phyloP scores from a whole-genome alignment of 2,329 filamentous ascomycete genomes.

The Harringtonia lauricola region DNA sequence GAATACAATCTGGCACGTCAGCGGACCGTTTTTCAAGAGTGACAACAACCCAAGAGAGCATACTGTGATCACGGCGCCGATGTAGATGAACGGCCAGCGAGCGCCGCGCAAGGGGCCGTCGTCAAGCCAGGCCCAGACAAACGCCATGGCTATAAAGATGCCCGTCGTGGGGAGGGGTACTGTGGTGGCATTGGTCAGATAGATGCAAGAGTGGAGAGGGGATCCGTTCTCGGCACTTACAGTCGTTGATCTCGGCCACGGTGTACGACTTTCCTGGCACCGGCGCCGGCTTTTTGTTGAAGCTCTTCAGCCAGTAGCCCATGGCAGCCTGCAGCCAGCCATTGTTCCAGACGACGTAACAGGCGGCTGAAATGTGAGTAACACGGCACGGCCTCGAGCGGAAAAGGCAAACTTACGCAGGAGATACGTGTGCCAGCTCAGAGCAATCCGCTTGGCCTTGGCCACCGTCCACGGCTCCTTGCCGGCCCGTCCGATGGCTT shows the following conservation, averaged over 20 bases:
- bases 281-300: slow-evolving; percentile 21
- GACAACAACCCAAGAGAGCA: slow-evolving; percentile 4
- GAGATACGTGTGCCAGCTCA: slow-evolving; percentile 28
- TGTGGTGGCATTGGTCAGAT: not conserved
- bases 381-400: no score
- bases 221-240: slow-evolving; percentile 7
- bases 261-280: slow-evolving; percentile 22
- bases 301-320: slow-evolving; percentile 31
- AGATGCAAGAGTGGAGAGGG: not conserved
- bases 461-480: slow-evolving; percentile 23
- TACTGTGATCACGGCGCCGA: slow-evolving; percentile 23
- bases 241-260: slow-evolving; percentile 22
- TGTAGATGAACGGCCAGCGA: slow-evolving; percentile 27
- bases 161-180: slow-evolving; percentile 20
- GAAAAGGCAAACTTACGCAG: slow-evolving; percentile 15
- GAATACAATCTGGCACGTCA: slow-evolving; percentile 12
- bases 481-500: slow-evolving; percentile 7
- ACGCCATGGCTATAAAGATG: slow-evolving; percentile 23
- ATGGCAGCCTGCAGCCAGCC: slow-evolving; percentile 22
- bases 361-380: slow-evolving; percentile 14
- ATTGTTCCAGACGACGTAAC: slow-evolving; percentile 28
- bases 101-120: slow-evolving; percentile 19
- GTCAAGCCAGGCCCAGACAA: slow-evolving; percentile 25
- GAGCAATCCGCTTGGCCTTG: slow-evolving; percentile 21
- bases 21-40: no score